Evolutionary conservation across 139 green algal species (phyloP), one percentile per base, ranked within the genome.

Genomic region (Chlorokybus atmophyticus): DNA sequence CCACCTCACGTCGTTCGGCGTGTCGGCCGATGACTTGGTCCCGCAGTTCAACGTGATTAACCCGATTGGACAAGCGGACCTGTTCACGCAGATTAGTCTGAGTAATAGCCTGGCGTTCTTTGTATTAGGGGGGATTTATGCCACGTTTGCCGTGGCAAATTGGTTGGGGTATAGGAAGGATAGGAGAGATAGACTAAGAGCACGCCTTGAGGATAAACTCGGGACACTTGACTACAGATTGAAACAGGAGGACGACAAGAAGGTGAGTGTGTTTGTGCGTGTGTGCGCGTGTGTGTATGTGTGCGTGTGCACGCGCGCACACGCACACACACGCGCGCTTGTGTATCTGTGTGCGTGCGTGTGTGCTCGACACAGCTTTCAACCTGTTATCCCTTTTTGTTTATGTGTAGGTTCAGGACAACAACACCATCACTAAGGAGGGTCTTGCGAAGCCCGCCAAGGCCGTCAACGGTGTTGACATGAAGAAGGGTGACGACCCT

Each of bases 11-110:
- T 40, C 29, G 35, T 70, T 70, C 40, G 62, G 31, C 27, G 30
- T 70, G 21, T 53, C 41, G 0, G 47, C 53, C 17, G 62, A 70
- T 21, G 62, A 70, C 62, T n/a, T 58, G 3, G 4, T 64, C 3
- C 62, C 62, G 3, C 23, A 49, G 32, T 64, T 70, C 62, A 70
- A 70, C 62, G 21, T 64, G 2, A 48, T 59, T 19, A 44, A 64
- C 31, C 62, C 62, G 19, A 56, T 68, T 38, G 26, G n/a, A 24
- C 35, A 58, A 10, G 23, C 48, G 27, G 54, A 63, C 32, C 54
- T 64, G 10, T 62, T 70, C 62, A 44, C 62, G 3, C 39, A 57
- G 7, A 48, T 70, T 17, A 52, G 41, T n/a, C 62, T 64, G 17
- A 10, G 59, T 25, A 70, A 64, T 35, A 55, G 54, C n/a, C 14